Conservation (phyloP, 108 stramenopile genomes). For the Skeletonema costatum region DNA sequence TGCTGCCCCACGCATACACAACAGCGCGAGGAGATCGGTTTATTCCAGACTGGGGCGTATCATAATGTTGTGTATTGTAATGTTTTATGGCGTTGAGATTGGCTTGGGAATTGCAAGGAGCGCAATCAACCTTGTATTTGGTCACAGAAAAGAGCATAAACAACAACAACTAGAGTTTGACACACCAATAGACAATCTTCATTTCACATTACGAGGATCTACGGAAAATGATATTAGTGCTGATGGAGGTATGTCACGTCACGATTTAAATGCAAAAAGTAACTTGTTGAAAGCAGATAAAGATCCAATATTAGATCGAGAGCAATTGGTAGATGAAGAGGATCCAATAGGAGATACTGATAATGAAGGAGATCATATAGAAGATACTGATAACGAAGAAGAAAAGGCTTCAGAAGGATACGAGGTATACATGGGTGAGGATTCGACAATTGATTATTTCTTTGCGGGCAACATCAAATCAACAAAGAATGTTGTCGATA, state of each 20-base stretch:
- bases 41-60: not conserved
- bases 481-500: conserved; percentile 5
- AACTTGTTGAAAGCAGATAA: conserved; percentile 16
- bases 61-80: not conserved
- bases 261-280: conserved; percentile 19
- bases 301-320: conserved; percentile 3
- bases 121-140: not conserved
- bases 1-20: not conserved
- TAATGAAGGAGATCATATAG: too few relatives aligned
- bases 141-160: not conserved
- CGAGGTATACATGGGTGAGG: conserved; percentile 30
- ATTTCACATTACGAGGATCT: conserved; percentile 8
- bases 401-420: conserved; percentile 5
- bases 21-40: not conserved
- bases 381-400: not conserved
- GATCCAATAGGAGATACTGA: not conserved
- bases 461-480: conserved; percentile 18
- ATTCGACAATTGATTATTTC: conserved; percentile 41
- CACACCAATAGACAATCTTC: not conserved
- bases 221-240: not conserved
- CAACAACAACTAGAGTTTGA: conserved; percentile 4
- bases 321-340: conserved; percentile 7
- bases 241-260: not conserved
- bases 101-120: not conserved
- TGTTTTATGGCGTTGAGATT: conserved; percentile 14